Percentiles rank a stretch among this genome's conserved stretches.
phyloP scores from a whole-genome alignment of 441 rosid species.

The Capsella rubella region DNA sequence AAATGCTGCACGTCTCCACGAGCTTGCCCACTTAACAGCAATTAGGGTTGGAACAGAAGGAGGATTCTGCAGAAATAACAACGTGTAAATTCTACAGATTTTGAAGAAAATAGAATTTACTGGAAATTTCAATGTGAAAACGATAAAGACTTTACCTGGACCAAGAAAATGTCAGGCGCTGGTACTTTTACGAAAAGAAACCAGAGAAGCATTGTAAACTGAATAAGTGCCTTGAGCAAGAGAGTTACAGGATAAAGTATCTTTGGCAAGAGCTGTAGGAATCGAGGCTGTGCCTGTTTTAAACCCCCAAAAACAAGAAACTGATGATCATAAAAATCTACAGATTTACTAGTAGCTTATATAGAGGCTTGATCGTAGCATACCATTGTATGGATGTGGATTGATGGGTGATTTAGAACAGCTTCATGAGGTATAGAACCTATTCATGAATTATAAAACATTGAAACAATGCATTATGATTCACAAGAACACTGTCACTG shows the following conservation, averaged over 20 bases:
- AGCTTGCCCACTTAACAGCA: constrained; percentile 95
- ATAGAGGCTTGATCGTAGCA: not conserved
- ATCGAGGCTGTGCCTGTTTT: constrained; percentile 67
- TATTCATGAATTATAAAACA: constrained; percentile 45
- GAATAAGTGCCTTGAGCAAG: constrained; percentile 78
- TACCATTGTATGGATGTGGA: constrained; percentile 92
- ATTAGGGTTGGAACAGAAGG: constrained; percentile 94
- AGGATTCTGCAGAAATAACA: constrained; percentile 67
- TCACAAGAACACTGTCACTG: not conserved
- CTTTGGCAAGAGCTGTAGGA: constrained; percentile 60
- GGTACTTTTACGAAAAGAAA: constrained; percentile 75
- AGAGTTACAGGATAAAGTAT: constrained; percentile 69
- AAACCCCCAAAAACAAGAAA: not conserved
- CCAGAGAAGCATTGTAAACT: constrained; percentile 86
- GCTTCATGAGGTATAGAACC: constrained; percentile 91
- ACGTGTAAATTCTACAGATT: not conserved
- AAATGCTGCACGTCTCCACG: constrained; percentile 70
- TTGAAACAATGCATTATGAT: constrained; percentile 7
- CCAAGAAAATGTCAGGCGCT: constrained; percentile 84
- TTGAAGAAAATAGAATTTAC: not conserved
- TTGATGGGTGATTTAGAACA: constrained; percentile 67
- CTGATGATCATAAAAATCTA: constrained; percentile 4
- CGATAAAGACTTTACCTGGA: constrained; percentile 65
- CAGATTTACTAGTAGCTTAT: not conserved
- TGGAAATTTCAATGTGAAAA: not conserved